phyloP scores from a whole-genome alignment of 192 early-diverging fungal species.

The Chytriomyces hyalinus region DNA sequence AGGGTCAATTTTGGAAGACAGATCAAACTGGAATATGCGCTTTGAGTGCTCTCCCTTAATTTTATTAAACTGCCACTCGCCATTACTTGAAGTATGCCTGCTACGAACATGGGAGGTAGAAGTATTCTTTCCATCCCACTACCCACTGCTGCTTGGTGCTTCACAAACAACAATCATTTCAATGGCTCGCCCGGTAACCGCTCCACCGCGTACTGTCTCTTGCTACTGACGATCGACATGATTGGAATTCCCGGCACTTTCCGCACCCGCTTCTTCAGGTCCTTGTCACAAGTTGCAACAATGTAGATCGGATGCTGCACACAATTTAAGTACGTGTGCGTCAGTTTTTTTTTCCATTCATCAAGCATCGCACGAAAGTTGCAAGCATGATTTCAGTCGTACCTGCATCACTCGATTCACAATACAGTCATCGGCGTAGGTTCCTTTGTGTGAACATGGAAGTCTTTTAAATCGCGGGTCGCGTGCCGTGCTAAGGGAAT shows the following conservation, averaged over 20 bases:
- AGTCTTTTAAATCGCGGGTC: slow-evolving; percentile 97
- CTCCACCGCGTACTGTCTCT: slow-evolving; percentile 84
- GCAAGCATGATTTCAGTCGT: not conserved
- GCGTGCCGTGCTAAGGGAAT: slow-evolving; percentile 73
- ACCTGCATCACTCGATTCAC: slow-evolving; percentile 80
- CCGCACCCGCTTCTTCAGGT: slow-evolving; percentile 92
- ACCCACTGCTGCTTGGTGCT: no score
- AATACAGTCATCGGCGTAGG: slow-evolving; percentile 99
- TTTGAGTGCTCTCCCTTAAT: no score
- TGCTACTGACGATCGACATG: slow-evolving; percentile 91
- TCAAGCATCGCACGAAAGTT: not conserved
- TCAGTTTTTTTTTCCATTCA: slow-evolving; percentile 17
- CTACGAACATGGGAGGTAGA: no score
- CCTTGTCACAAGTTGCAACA: slow-evolving; percentile 97
- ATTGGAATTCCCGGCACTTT: slow-evolving; percentile 97
- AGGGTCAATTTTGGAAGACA: no score
- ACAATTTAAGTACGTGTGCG: not conserved
- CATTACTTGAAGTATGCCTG: no score
- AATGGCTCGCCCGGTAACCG: slow-evolving; percentile 70
- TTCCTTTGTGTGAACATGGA: slow-evolving; percentile 95
- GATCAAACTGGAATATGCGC: no score
- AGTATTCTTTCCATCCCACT: no score
- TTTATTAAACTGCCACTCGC: no score
- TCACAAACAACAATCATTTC: slow-evolving; percentile 16
- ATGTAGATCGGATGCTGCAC: slow-evolving; percentile 95